These are phyloP conservation scores for Amphicarpaea edgeworthii DNA, from an alignment of 306 rosid genomes.

Conservation along the genomic window DNA sequence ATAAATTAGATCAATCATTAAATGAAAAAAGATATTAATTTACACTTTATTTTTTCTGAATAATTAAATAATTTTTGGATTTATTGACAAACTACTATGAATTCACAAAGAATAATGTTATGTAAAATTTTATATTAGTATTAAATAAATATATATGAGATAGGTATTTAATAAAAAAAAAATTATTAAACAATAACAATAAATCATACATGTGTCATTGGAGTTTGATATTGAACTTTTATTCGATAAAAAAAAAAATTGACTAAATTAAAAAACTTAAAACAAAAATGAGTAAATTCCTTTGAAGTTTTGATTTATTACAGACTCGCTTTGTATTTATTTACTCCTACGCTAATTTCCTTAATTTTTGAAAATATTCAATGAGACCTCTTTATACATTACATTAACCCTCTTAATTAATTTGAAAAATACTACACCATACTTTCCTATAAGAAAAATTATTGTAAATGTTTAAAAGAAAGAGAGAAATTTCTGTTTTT, in stretches of 20 bases:
- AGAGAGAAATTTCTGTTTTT: no score
- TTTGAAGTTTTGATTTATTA: no score
- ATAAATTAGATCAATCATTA: not conserved
- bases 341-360: no score
- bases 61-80: not conserved
- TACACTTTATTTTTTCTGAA: not conserved
- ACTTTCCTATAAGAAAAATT: no score
- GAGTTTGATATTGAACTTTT: not conserved
- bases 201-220: not conserved
- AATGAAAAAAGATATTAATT: not conserved
- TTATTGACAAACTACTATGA: not conserved
- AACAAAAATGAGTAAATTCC: no score
- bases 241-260: not conserved
- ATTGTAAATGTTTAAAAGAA: no score
- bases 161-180: not conserved
- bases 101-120: not conserved
- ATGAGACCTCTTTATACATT: no score
- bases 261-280: not conserved
- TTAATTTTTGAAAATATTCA: no score
- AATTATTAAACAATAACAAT: not conserved
- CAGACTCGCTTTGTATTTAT: no score
- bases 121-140: not conserved
- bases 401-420: no score
- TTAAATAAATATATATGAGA: no score
- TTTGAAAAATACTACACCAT: no score